Conservation (phyloP, 1,284 basidiomycete species). For the Fomitopsis schrenkii region DNA sequence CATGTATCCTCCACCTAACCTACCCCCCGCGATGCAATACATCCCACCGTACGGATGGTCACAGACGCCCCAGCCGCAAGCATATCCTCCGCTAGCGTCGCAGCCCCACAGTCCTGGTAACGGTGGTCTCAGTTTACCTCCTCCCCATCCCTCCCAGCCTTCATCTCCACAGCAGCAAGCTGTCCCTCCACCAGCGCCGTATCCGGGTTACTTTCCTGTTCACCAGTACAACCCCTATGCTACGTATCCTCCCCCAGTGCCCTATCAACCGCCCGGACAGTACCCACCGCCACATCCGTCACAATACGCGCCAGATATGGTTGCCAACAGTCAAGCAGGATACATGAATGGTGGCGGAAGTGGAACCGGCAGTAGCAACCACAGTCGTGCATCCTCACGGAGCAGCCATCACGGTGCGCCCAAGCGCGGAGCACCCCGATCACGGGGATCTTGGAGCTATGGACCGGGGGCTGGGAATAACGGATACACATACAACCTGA, state of each 20-base stretch:
- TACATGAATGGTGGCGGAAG: constrained; percentile 14
- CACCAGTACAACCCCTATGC: constrained; percentile 41
- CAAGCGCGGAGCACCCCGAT: constrained; percentile 38
- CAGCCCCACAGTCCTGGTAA: constrained; percentile 22
- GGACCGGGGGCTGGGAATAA: constrained; percentile 55
- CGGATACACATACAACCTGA: constrained; percentile 27
- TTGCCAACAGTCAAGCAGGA: constrained; percentile 11
- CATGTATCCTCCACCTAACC: constrained; percentile 26
- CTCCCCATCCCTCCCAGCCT: constrained; percentile 10
- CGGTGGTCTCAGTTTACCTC: constrained; percentile 21
- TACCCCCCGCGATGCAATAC: constrained; percentile 26
- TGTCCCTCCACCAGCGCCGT: constrained; percentile 28
- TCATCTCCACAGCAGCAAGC: constrained; percentile 22
- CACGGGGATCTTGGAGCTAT: constrained; percentile 60
- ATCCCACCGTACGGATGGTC: constrained; percentile 30
- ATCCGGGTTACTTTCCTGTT: constrained; percentile 34
- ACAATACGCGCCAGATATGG: constrained; percentile 24
- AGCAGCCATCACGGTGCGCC: constrained; percentile 25
- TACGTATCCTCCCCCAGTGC: constrained; percentile 40
- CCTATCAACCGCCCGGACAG: constrained; percentile 31
- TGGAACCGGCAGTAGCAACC: constrained; percentile 21
- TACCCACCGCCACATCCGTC: constrained; percentile 17
- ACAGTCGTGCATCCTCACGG: constrained; percentile 30
- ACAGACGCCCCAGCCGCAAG: constrained; percentile 29
- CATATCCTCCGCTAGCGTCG: constrained; percentile 28